Evolutionary conservation across 805 yeast genomes (phyloP).

Genomic region (Teunomyces panamensis): DNA sequence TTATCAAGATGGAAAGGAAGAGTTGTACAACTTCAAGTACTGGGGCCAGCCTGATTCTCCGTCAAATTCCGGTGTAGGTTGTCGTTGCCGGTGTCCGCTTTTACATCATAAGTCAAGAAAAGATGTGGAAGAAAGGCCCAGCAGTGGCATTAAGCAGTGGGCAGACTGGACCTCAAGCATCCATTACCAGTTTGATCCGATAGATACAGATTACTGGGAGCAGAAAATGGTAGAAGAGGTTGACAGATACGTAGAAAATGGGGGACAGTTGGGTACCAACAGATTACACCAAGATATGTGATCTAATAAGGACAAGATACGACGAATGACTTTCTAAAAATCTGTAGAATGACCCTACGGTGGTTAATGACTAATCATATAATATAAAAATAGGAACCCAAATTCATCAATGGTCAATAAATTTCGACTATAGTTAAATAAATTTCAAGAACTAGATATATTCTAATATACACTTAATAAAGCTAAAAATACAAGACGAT

Average conservation of each 20-base stretch:
- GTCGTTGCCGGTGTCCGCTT: constrained; percentile 78
- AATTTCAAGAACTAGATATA: constrained; percentile 9
- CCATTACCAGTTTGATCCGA: constrained; percentile 9
- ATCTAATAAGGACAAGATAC: not conserved
- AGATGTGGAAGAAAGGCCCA: constrained; percentile 17
- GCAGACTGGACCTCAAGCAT: constrained; percentile 15
- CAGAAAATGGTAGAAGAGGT: constrained; percentile 8
- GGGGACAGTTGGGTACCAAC: constrained; percentile 10
- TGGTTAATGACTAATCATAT: no score
- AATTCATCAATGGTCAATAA: not conserved
- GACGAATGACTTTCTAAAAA: no score
- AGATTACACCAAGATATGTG: not conserved
- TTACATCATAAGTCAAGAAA: not conserved
- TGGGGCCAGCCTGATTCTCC: constrained; percentile 31
- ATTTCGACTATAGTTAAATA: not conserved
- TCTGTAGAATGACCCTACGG: no score
- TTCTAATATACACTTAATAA: constrained; percentile 24
- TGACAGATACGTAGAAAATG: constrained; percentile 7
- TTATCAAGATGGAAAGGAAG: not conserved
- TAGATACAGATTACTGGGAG: constrained; percentile 18
- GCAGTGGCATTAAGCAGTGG: constrained; percentile 16
- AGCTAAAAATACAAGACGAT: constrained; percentile 4
- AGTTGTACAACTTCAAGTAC: constrained; percentile 22
- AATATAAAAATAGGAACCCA: not conserved
- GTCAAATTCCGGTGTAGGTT: constrained; percentile 60